Percentiles rank a stretch among this genome's conserved stretches.
phyloP scores from a whole-genome alignment of 371 early-diverging fungal species.

The Mortierella sp. region DNA sequence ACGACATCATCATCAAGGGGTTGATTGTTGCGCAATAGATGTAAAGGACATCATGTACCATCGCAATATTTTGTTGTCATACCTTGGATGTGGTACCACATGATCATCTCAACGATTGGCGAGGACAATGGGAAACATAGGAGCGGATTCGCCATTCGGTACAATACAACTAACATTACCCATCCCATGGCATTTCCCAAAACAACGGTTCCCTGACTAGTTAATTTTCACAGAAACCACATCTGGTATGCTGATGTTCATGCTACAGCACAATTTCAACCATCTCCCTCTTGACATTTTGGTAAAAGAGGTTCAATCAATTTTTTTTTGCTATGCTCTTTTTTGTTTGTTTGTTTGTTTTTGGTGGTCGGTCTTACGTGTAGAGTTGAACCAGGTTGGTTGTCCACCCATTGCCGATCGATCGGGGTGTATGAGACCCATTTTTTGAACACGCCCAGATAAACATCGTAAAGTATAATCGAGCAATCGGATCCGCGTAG shows the following conservation, averaged over 20 bases:
- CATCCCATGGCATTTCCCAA: no score
- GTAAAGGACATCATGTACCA: neutral
- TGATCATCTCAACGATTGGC: neutral
- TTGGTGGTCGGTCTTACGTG: slow-evolving; percentile 2
- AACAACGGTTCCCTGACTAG: no score
- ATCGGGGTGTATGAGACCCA: slow-evolving; percentile 5
- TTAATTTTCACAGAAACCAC: no score
- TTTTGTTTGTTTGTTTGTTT: neutral
- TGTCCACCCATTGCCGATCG: neutral
- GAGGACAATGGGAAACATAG: neutral
- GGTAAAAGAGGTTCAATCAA: neutral
- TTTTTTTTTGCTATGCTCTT: slow-evolving; percentile 2
- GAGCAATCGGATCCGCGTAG: neutral
- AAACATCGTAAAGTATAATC: neutral
- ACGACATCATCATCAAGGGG: no score
- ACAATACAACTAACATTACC: neutral
- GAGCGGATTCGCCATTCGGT: neutral
- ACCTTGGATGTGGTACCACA: neutral
- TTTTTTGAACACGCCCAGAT: neutral
- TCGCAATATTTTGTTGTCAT: neutral
- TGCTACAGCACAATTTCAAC: neutral
- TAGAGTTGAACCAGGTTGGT: neutral
- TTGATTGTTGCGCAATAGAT: no score
- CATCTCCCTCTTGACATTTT: neutral
- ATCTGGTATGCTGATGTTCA: no score